phyloP scores from a whole-genome alignment of 2,329 filamentous ascomycete genomes.

The Botrytis paeoniae region DNA sequence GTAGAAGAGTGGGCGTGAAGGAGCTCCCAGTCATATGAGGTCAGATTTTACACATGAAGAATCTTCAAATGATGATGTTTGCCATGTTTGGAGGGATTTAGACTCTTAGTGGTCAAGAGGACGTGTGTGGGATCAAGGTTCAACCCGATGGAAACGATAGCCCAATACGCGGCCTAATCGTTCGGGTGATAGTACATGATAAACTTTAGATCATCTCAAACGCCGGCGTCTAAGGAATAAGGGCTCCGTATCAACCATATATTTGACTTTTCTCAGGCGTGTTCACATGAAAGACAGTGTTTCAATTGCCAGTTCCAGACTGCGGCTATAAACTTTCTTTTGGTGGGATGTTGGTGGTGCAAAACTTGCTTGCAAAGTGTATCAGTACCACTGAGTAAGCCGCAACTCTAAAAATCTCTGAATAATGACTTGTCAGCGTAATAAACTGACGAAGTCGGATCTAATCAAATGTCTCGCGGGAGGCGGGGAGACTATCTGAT shows the following conservation, averaged over 20 bases:
- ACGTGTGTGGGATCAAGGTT: neutral
- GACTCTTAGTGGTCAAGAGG: neutral
- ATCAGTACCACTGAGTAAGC: slow-evolving; percentile 9
- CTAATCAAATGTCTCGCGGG: neutral
- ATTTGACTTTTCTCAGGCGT: slow-evolving; percentile 1
- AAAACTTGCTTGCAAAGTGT: neutral
- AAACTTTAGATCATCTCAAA: slow-evolving; percentile 11
- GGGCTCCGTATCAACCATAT: neutral
- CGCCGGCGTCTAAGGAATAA: slow-evolving; percentile 2
- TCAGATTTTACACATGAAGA: slow-evolving; percentile 5
- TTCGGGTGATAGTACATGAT: slow-evolving; percentile 1
- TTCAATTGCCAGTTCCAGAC: neutral
- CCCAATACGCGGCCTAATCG: slow-evolving; percentile 4
- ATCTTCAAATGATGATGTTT: neutral
- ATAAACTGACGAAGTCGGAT: neutral
- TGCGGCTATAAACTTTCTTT: slow-evolving; percentile 7
- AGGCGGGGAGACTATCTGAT: slow-evolving; percentile 13
- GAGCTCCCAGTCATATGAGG: neutral
- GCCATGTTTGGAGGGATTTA: no score
- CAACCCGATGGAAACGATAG: neutral
- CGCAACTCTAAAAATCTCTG: neutral
- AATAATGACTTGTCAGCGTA: slow-evolving; percentile 10
- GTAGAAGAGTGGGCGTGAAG: neutral
- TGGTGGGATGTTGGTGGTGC: neutral
- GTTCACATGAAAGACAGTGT: slow-evolving; percentile 11